Evolutionary conservation across 805 yeast genomes (phyloP), one percentile per base, ranked within the genome.

Genomic region (Sugiyamaella boreocaroliniensis): DNA sequence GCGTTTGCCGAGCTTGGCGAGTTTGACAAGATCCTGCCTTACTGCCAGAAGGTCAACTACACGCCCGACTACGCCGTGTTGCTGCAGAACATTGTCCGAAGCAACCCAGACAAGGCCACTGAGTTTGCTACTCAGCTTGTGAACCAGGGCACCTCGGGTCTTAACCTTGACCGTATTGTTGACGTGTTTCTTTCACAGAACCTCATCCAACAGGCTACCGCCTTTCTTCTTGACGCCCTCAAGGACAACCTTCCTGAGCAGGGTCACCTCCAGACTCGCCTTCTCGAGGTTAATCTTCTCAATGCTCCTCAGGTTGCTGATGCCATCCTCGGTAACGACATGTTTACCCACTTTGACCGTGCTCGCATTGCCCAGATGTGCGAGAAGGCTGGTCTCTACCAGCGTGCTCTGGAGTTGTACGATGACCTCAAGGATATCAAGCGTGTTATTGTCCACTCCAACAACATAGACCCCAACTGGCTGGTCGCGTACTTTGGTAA

Each of bases 241-340:
- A 93, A 93, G 75, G 86, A 84, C 58, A 96, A 93, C 71, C 78
- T 84, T 40, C 97, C 98, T 42, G 85, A 90, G 58, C 96, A 93
- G 67, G 97, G 97, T 15, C 96, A 89, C 65, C 76, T 93, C 66
- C 99, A 93, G 76, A 93, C 99, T 8, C 82, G 95, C 65, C 81
- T 93, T 49, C 79, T 93, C 61, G 99, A 93, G 72, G 89, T 88
- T 61, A 93, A 93, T 70, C 76, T 93, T 68, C 70, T 88, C 67
- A 95, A 90, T 68, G 99, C 99, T 15, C 99, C 99, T 49, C 99
- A 93, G 77, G 99, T 93, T 53, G 99, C 99, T 43, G 99, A 93
- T 71, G 99, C 99, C 18, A 93, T 93, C 60, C 77, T 93, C 64
- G 97, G 97, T 55, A 93, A 92, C 71, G 83, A 84, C 55, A 92